Conservation (phyloP, 106 monocot genomes). For the Dendrobium catenatum region DNA sequence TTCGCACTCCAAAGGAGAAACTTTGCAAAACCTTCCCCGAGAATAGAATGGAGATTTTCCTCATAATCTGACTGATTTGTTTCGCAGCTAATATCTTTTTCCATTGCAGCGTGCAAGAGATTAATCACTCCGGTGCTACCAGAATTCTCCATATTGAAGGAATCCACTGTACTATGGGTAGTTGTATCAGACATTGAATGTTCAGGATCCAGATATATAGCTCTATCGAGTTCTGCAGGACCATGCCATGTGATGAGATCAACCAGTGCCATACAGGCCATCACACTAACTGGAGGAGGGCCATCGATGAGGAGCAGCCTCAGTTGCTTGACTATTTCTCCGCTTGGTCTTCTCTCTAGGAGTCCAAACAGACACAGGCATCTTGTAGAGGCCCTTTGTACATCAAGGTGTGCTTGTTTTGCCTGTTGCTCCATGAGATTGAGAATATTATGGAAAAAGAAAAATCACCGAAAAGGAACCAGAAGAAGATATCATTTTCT, state of each 20-base stretch:
- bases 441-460: background rate
- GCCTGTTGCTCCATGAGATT: conserved; percentile 29
- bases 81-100: conserved; percentile 28
- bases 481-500: background rate
- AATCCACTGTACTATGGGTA: conserved; percentile 30
- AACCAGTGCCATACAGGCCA: conserved; percentile 74
- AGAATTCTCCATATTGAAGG: conserved; percentile 38
- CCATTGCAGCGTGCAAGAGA: conserved; percentile 57
- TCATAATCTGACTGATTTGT: conserved; percentile 30
- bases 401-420: conserved; percentile 66
- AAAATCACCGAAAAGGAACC: background rate
- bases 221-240: conserved; percentile 58
- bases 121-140: conserved; percentile 49
- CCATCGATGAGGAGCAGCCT: conserved; percentile 58
- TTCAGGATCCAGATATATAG: conserved; percentile 34
- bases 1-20: conserved; percentile 69
- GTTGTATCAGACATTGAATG: conserved; percentile 9
- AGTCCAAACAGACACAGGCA: conserved; percentile 75
- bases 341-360: conserved; percentile 62
- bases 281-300: conserved; percentile 43
- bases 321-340: conserved; percentile 72
- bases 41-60: conserved; percentile 46
- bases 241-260: conserved; percentile 88
- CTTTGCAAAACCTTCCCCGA: conserved; percentile 95
- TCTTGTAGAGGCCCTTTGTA: conserved; percentile 64